These are phyloP conservation scores for Trypanosoma avium DNA, from an alignment of 208 protist species.

Conservation along the genomic window DNA sequence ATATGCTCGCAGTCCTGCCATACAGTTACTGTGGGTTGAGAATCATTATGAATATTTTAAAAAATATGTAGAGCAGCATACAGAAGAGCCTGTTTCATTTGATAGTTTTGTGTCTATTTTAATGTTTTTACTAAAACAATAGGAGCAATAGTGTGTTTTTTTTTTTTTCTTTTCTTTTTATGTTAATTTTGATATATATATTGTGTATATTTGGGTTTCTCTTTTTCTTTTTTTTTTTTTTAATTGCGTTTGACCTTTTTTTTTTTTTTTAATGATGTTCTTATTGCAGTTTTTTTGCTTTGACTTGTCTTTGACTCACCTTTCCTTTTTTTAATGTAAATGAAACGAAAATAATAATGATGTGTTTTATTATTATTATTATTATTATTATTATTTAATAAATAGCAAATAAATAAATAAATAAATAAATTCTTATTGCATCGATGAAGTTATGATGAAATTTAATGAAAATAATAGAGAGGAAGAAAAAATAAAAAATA, in stretches of 20 bases:
- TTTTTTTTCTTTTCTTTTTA: neutral
- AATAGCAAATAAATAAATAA: too few species aligned
- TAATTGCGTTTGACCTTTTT: neutral
- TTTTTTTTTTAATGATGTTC: slow-evolving; percentile 1
- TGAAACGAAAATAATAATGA: too few species aligned
- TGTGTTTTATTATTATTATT: too few species aligned
- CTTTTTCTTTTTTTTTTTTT: slow-evolving; percentile 27
- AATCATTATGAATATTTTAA: slow-evolving; percentile 18
- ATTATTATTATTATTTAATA: too few species aligned
- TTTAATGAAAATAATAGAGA: too few species aligned
- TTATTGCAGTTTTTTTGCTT: slow-evolving; percentile 1
- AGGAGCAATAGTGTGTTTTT: neutral
- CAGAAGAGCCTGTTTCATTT: slow-evolving; percentile 26
- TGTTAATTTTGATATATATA: neutral
- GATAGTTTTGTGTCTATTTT: slow-evolving; percentile 24
- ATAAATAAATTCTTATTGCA: too few species aligned
- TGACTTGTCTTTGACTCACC: neutral
- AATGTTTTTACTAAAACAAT: slow-evolving; percentile 30
- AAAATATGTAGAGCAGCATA: slow-evolving; percentile 13
- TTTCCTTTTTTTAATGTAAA: neutral
- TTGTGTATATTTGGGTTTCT: neutral
- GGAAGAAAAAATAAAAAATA: too few species aligned
- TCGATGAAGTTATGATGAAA: too few species aligned
- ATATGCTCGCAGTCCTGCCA: slow-evolving; percentile 30
- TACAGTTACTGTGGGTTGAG: slow-evolving; percentile 30